Conservation (phyloP, 2,329 filamentous ascomycete species). For the Tetracladium maxilliforme region DNA sequence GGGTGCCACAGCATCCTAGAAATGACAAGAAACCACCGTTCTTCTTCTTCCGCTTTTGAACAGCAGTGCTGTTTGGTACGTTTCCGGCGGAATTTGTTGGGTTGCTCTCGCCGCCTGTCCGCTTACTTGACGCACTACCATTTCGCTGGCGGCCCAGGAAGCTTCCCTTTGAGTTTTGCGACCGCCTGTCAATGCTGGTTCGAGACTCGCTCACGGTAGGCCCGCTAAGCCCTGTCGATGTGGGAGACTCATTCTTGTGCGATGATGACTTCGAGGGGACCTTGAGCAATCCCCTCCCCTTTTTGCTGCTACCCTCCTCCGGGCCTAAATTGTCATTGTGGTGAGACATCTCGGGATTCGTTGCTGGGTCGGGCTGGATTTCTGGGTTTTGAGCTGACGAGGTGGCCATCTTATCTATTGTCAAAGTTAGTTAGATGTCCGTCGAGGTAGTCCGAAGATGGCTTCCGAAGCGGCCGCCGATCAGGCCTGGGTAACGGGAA, state of each 20-base stretch:
- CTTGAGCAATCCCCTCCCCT: conserved; percentile 35
- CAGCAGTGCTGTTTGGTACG: conserved; percentile 13
- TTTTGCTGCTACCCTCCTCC: no score
- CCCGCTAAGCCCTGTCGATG: conserved; percentile 44
- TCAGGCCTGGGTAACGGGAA: no score
- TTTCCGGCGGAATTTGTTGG: conserved; percentile 12
- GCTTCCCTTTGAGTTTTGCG: conserved; percentile 51
- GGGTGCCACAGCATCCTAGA: conserved; percentile 29
- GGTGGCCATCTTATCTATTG: no score
- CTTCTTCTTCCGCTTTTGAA: conserved; percentile 20
- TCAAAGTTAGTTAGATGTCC: no score
- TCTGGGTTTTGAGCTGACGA: no score
- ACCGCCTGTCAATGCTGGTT: conserved; percentile 48
- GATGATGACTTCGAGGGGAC: conserved; percentile 49
- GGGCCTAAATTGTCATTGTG: no score
- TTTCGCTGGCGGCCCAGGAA: conserved; percentile 48
- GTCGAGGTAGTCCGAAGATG: no score
- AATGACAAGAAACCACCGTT: conserved; percentile 26
- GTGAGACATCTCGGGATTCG: no score
- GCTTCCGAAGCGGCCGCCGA: no score
- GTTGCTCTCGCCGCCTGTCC: conserved; percentile 21
- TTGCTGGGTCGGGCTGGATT: no score
- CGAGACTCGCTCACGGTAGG: conserved; percentile 41
- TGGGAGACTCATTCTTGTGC: conserved; percentile 41
- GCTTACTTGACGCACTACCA: conserved; percentile 51